Evolutionary conservation across 768 basidiomycete species (phyloP).

Genomic region (Rhodotorula kratochvilovae): DNA sequence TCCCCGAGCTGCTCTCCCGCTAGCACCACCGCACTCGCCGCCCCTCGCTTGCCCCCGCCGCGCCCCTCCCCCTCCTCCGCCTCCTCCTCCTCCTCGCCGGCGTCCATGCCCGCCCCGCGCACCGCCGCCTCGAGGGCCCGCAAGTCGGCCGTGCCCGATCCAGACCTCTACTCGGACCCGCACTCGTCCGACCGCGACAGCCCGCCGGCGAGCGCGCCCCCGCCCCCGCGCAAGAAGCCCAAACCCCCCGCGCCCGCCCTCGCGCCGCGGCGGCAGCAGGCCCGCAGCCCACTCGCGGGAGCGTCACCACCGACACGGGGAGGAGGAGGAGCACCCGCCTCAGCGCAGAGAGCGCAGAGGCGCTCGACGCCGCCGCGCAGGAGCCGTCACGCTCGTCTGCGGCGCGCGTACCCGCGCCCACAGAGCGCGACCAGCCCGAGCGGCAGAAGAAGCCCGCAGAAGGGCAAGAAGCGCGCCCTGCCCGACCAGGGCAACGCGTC

Average conservation of each 20-base stretch:
- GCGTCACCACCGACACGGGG: slow-evolving; percentile 9
- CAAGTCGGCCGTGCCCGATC: slow-evolving; percentile 27
- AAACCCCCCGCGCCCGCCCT: background rate
- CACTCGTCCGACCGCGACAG: slow-evolving; percentile 20
- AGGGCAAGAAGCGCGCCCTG: background rate
- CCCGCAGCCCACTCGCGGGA: background rate
- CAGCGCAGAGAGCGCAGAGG: slow-evolving; percentile 15
- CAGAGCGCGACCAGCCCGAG: too few species aligned
- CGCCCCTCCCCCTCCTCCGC: too few species aligned
- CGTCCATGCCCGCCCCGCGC: slow-evolving; percentile 23
- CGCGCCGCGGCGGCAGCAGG: background rate
- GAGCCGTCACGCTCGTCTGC: too few species aligned
- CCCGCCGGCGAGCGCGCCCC: slow-evolving; percentile 14
- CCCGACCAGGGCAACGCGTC: background rate
- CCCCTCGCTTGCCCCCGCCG: too few species aligned
- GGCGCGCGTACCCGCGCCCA: too few species aligned
- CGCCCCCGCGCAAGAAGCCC: background rate
- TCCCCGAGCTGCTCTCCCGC: too few species aligned
- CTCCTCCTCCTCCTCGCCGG: background rate
- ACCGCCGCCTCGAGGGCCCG: slow-evolving; percentile 1
- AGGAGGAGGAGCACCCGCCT: background rate
- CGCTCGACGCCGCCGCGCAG: background rate
- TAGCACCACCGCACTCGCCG: too few species aligned
- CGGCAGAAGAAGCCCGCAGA: too few species aligned
- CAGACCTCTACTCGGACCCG: slow-evolving; percentile 17